Evolutionary conservation across 2,329 filamentous ascomycete genomes (phyloP), one percentile per base, ranked within the genome.

Genomic region (Venturiaceae sp.): DNA sequence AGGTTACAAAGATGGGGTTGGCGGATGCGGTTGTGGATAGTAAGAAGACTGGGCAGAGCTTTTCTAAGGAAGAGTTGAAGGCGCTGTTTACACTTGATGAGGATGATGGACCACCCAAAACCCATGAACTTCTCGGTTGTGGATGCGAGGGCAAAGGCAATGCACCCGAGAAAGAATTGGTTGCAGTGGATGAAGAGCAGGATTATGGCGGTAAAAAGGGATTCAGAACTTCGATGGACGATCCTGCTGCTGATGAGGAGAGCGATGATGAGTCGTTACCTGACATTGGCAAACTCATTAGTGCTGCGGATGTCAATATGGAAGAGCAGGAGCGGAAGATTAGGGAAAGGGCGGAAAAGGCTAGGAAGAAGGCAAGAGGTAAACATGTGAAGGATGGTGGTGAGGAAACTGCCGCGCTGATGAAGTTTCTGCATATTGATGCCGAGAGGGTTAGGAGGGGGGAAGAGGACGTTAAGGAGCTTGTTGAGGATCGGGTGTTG

Each of bases 21-120:
- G 85, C 86, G 2, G 84, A 88, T 65, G 85, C 83, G 57, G 83
- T 90, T 32, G 85, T 90, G 65, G 85, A 89, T 62, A 79, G 83
- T 61, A 87, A 86, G 66, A 76, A 77, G 34, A 77, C 74, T 34
- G 79, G 78, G 26, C 76, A 80, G 8, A 82, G 81, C 34, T 90
- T 90, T 66, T 84, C 84, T 0, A 74, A 75, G 4, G 82, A 86
- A 52, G 86, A 89, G 63, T 70, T 89, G 28, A 76, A 79, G 55
- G 85, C 88, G 67, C 68, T 90, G 1, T 90, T 89, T 65, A 79
- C 78, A 1, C 72, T 89, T 0, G 83, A 89, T 64, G 78, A 84
- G 60, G 75, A 76, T 11, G 75, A 78, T 9, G 73, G 72, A 6
- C 44, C 44, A n/a, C 87, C 86, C 59, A 83, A 86, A 65, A 89